Evolutionary conservation across 2,329 filamentous ascomycete genomes (phyloP).

Genomic region (Trichophyton schoenleinii): DNA sequence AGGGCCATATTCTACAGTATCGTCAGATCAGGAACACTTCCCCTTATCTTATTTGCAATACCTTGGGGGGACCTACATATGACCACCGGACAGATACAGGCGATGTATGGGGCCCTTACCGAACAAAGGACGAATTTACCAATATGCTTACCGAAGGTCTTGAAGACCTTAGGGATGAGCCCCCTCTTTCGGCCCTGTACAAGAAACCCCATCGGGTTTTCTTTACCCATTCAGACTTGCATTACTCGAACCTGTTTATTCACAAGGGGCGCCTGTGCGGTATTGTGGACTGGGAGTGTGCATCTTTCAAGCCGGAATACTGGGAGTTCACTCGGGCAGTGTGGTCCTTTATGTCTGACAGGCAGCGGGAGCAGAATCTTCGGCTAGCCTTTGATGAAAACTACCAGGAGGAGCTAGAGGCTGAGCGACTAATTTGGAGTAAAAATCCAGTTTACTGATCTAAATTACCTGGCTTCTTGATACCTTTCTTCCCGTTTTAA

Average conservation of each 20-base stretch:
- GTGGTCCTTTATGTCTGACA: conserved; percentile 6
- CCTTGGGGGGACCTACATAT: conserved; percentile 10
- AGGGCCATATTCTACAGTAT: conserved; percentile 8
- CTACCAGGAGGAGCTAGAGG: conserved; percentile 9
- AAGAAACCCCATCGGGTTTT: conserved; percentile 8
- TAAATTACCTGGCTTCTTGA: background rate
- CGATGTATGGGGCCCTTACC: conserved; percentile 7
- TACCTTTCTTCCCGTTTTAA: background rate
- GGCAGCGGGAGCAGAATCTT: background rate
- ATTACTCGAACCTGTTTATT: conserved; percentile 10
- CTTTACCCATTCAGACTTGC: conserved; percentile 12
- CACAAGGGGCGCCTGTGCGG: conserved; percentile 7
- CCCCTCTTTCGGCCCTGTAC: conserved; percentile 1
- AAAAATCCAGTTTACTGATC: conserved; percentile 2
- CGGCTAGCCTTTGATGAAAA: conserved; percentile 9
- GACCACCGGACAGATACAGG: conserved; percentile 7
- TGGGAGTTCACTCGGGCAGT: conserved; percentile 12
- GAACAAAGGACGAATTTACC: conserved; percentile 8
- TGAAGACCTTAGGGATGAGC: background rate
- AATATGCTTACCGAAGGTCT: background rate
- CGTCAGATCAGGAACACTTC: conserved; percentile 9
- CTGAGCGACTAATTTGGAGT: conserved; percentile 6
- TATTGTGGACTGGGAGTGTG: conserved; percentile 12
- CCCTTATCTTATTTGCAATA: conserved; percentile 8
- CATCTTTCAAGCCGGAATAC: conserved; percentile 12